Conservation (phyloP, 2,329 filamentous ascomycete species). For the Penicillium frequentans region DNA sequence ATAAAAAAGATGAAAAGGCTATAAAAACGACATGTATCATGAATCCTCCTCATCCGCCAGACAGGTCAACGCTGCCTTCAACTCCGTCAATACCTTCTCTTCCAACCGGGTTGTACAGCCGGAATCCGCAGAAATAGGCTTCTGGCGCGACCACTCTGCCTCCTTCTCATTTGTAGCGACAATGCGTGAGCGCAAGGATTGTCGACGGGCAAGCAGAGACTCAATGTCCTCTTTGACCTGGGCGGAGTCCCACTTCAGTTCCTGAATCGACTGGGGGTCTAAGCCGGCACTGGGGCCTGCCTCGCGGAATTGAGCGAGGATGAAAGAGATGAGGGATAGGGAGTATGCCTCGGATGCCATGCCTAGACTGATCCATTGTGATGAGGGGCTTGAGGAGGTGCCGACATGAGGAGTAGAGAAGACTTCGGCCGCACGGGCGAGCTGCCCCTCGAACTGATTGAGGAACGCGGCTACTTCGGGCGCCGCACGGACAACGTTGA, state of each 20-base stretch:
- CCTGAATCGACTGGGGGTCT: constrained; percentile 63
- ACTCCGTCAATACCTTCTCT: constrained; percentile 69
- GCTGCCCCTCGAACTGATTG: constrained; percentile 81
- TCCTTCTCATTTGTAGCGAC: constrained; percentile 73
- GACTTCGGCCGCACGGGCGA: constrained; percentile 69
- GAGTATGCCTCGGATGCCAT: constrained; percentile 77
- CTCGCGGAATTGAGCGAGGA: constrained; percentile 66
- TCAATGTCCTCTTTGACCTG: constrained; percentile 79
- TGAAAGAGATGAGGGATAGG: constrained; percentile 70
- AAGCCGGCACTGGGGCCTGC: constrained; percentile 64
- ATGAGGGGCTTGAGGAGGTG: constrained; percentile 49
- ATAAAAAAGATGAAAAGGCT: constrained; percentile 13
- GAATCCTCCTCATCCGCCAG: constrained; percentile 35
- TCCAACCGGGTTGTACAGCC: constrained; percentile 68
- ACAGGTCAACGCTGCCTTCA: constrained; percentile 56
- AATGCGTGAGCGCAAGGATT: constrained; percentile 69
- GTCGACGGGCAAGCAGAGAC: constrained; percentile 71
- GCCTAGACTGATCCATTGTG: constrained; percentile 68
- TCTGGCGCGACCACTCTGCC: constrained; percentile 57
- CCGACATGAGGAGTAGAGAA: constrained; percentile 59
- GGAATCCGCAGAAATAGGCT: constrained; percentile 39
- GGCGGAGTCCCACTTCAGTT: constrained; percentile 72
- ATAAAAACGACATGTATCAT: constrained; percentile 22
- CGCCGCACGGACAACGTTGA: constrained; percentile 76
- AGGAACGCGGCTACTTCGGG: constrained; percentile 83